phyloP scores from a whole-genome alignment of 495 filamentous ascomycete species.

The Penicillium manginii region DNA sequence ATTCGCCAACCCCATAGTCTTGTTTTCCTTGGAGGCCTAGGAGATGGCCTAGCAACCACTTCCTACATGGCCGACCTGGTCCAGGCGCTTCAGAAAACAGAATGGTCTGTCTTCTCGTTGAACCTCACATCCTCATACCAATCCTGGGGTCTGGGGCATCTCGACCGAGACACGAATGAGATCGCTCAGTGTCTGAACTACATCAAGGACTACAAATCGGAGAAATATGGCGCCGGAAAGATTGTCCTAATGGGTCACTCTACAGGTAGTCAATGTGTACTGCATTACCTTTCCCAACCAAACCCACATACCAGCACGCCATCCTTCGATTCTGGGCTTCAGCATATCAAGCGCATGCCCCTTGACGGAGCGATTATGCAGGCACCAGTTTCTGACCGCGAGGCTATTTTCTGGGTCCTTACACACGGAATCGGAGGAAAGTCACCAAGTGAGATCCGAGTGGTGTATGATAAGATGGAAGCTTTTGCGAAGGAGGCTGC shows the following conservation, averaged over 20 bases:
- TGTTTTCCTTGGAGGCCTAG: slow-evolving; percentile 81
- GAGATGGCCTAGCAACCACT: slow-evolving; percentile 74
- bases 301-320: slow-evolving; percentile 36
- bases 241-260: slow-evolving; percentile 85
- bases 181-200: slow-evolving; percentile 72
- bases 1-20: slow-evolving; percentile 62
- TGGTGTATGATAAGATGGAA: slow-evolving; percentile 30
- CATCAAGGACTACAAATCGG: slow-evolving; percentile 53
- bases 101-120: slow-evolving; percentile 64
- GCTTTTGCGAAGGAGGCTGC: slow-evolving; percentile 33
- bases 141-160: slow-evolving; percentile 71
- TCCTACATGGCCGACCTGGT: slow-evolving; percentile 61
- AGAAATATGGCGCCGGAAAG: slow-evolving; percentile 50
- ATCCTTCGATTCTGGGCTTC: slow-evolving; percentile 35
- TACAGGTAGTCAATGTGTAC: slow-evolving; percentile 80
- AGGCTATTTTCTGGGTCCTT: slow-evolving; percentile 53
- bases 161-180: slow-evolving; percentile 75
- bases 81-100: slow-evolving; percentile 54
- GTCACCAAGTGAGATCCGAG: slow-evolving; percentile 24
- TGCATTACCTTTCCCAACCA: slow-evolving; percentile 64
- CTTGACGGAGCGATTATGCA: slow-evolving; percentile 80
- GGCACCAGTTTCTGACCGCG: slow-evolving; percentile 73
- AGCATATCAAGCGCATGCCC: slow-evolving; percentile 33
- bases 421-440: slow-evolving; percentile 27
- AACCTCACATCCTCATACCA: slow-evolving; percentile 67